These are phyloP conservation scores for Tolypocladium inflatum DNA, from an alignment of 2,329 filamentous ascomycete genomes.

Conservation along the genomic window DNA sequence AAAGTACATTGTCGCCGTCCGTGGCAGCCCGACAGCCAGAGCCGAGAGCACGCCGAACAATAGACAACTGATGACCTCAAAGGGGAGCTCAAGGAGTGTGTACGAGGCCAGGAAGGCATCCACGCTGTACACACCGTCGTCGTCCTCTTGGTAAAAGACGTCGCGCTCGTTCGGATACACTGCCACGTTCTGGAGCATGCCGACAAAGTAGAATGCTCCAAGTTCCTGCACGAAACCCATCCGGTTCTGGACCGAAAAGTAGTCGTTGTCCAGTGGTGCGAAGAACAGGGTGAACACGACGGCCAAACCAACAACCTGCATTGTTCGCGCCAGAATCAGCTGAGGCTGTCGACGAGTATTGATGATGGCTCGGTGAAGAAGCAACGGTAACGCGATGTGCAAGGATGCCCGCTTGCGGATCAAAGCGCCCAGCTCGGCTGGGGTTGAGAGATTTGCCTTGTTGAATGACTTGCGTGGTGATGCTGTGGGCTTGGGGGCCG, in stretches of 20 bases:
- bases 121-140: constrained; percentile 61
- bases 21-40: constrained; percentile 55
- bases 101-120: constrained; percentile 65
- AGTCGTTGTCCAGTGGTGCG: constrained; percentile 59
- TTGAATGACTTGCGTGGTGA: constrained; percentile 30
- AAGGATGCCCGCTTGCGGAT: constrained; percentile 55
- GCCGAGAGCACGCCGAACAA: constrained; percentile 56
- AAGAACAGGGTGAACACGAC: constrained; percentile 61
- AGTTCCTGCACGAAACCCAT: constrained; percentile 67
- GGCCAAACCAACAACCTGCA: constrained; percentile 56
- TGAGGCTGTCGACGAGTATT: constrained; percentile 60
- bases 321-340: constrained; percentile 53
- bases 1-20: constrained; percentile 56
- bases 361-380: constrained; percentile 57
- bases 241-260: constrained; percentile 61
- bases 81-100: constrained; percentile 60
- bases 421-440: constrained; percentile 62
- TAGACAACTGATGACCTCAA: constrained; percentile 56
- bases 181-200: constrained; percentile 72
- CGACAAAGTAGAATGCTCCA: constrained; percentile 62
- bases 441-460: constrained; percentile 46
- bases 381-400: constrained; percentile 52
- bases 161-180: constrained; percentile 64
- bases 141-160: constrained; percentile 69
- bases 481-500: not conserved